Conservation (phyloP, 345 rosid genomes). For the Rhodamnia argentea region DNA sequence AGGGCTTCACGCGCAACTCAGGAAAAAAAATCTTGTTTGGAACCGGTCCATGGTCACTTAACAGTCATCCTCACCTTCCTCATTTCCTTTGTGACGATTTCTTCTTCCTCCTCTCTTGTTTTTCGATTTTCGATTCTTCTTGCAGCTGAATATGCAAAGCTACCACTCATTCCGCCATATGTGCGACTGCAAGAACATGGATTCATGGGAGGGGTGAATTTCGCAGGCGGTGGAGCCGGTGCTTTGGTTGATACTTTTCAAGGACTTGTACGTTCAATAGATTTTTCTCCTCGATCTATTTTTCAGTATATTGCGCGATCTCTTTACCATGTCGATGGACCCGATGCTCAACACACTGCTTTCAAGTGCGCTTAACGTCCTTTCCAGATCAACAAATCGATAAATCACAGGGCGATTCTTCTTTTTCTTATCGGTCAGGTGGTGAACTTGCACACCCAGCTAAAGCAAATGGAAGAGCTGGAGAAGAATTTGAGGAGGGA, state of each 20-base stretch:
- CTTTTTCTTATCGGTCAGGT: neutral
- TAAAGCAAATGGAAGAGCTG: constrained; percentile 1
- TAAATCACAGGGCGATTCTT: neutral
- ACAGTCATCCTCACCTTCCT: too few relatives aligned
- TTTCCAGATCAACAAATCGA: neutral
- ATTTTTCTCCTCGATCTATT: neutral
- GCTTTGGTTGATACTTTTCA: constrained; percentile 5
- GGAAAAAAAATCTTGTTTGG: too few relatives aligned
- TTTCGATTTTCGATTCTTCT: neutral
- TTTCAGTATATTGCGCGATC: neutral
- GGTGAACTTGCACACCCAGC: constrained; percentile 7
- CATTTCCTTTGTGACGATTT: neutral
- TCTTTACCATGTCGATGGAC: neutral
- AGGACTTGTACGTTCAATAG: neutral
- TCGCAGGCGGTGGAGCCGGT: constrained; percentile 23
- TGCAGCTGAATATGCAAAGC: constrained; percentile 12
- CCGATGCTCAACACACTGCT: neutral
- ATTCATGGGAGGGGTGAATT: constrained; percentile 11
- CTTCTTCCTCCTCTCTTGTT: neutral
- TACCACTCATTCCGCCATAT: constrained; percentile 9
- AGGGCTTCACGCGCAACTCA: neutral
- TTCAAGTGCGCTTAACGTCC: neutral
- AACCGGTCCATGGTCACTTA: too few relatives aligned
- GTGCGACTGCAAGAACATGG: neutral
- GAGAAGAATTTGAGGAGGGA: neutral